Conservation (phyloP, 2,329 filamentous ascomycete genomes). For the Trichothecium sympodiale region DNA sequence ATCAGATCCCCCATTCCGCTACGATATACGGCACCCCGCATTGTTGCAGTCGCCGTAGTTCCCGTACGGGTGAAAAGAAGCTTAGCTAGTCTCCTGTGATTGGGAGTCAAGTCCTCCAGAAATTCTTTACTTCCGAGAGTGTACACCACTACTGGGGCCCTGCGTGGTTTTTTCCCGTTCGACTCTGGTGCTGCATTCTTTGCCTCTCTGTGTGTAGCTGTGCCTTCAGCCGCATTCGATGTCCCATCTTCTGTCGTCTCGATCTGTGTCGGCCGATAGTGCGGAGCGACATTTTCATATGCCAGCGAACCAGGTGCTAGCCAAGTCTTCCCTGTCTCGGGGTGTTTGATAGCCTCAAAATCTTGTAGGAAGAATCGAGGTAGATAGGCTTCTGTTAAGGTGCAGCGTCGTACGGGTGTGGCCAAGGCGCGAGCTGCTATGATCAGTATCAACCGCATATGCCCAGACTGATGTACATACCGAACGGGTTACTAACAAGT, state of each 20-base stretch:
- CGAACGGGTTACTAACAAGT: constrained; percentile 52
- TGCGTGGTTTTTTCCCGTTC: constrained; percentile 22
- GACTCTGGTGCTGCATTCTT: constrained; percentile 5
- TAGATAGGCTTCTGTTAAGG: constrained; percentile 32
- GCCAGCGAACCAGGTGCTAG: constrained; percentile 38
- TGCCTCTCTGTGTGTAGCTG: constrained; percentile 4
- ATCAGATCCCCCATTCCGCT: constrained; percentile 45
- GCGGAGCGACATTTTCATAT: constrained; percentile 13
- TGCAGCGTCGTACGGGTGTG: constrained; percentile 46
- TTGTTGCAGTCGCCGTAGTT: constrained; percentile 11
- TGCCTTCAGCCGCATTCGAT: background rate
- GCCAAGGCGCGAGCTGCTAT: constrained; percentile 48
- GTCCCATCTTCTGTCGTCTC: background rate
- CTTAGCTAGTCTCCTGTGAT: constrained; percentile 5
- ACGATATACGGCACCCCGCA: constrained; percentile 19
- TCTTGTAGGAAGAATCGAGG: constrained; percentile 54
- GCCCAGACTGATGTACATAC: constrained; percentile 24
- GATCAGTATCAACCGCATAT: background rate
- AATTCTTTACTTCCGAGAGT: constrained; percentile 16
- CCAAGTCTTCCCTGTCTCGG: constrained; percentile 40
- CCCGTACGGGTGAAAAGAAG: constrained; percentile 14
- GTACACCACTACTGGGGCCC: constrained; percentile 15
- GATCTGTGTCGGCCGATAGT: constrained; percentile 4
- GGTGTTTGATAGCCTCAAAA: constrained; percentile 45
- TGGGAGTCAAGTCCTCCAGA: constrained; percentile 14